Conservation (phyloP, 2,329 filamentous ascomycete genomes). For the Teratosphaeria epicoccoides region DNA sequence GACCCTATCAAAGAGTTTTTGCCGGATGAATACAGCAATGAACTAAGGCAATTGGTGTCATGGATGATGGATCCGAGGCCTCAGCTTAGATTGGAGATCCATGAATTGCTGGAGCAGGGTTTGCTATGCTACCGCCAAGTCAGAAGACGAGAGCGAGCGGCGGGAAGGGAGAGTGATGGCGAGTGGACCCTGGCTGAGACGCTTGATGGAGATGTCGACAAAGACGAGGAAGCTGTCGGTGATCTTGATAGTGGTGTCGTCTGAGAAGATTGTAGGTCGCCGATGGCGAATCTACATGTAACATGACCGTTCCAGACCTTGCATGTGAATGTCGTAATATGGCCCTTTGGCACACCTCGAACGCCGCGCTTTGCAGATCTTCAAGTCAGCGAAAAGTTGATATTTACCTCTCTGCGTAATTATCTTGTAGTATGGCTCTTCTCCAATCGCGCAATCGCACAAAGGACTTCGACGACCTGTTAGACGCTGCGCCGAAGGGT, state of each 20-base stretch:
- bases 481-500: constrained; percentile 22
- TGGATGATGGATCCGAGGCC: neutral
- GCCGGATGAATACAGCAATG: neutral
- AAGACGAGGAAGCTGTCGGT: neutral
- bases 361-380: neutral
- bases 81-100: neutral
- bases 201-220: neutral
- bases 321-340: neutral
- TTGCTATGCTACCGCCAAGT: neutral
- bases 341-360: too few species aligned
- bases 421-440: constrained; percentile 14
- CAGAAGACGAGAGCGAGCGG: neutral
- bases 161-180: neutral
- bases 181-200: neutral
- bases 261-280: too few species aligned
- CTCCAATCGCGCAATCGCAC: constrained; percentile 19
- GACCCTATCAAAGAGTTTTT: neutral
- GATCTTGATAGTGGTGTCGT: neutral
- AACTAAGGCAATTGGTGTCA: neutral
- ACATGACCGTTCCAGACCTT: too few species aligned
- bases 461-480: constrained; percentile 20
- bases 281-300: too few species aligned
- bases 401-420: neutral
- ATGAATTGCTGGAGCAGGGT: neutral
- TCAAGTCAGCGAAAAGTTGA: neutral